A percentile compares a stretch with the other conserved stretches of the same genome.
Conservation (phyloP, 2,329 filamentous ascomycete species). For the Trichoderma endophyticum region DNA sequence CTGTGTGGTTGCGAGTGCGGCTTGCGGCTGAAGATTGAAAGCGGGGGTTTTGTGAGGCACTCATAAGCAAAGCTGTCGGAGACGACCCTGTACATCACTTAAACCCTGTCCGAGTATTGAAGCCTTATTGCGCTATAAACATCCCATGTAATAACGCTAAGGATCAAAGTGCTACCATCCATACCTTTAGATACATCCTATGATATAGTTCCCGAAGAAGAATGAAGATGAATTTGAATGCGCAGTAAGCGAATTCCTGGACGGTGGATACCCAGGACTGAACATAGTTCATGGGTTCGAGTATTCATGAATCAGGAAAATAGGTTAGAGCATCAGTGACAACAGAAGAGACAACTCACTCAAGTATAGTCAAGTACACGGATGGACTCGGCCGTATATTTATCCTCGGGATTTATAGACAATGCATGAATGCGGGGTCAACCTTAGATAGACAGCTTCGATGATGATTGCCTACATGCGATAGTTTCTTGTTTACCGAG, state of each 20-base stretch:
- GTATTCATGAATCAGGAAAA: background rate
- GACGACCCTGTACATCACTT: background rate
- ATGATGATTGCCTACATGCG: background rate
- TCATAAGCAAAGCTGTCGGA: background rate
- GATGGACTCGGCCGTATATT: background rate
- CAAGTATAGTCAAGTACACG: background rate
- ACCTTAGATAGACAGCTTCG: background rate
- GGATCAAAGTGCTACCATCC: background rate
- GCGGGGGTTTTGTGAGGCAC: background rate
- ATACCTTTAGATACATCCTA: background rate
- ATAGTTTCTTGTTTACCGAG: background rate
- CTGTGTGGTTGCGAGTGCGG: background rate
- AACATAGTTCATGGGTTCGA: background rate
- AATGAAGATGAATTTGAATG: background rate
- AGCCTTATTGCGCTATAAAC: background rate
- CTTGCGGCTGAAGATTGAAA: constrained; percentile 5
- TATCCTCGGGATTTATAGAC: background rate
- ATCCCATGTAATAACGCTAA: background rate
- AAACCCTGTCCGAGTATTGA: background rate
- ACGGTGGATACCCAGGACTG: background rate
- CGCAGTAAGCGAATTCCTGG: rapidly evolving
- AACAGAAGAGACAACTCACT: background rate
- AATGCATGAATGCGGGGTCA: background rate
- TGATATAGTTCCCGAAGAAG: background rate
- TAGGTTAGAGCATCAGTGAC: background rate